Base-by-base conservation (phyloP, 2,329 filamentous ascomycete genomes). In the Arthrobotrys entomopaga region DNA sequence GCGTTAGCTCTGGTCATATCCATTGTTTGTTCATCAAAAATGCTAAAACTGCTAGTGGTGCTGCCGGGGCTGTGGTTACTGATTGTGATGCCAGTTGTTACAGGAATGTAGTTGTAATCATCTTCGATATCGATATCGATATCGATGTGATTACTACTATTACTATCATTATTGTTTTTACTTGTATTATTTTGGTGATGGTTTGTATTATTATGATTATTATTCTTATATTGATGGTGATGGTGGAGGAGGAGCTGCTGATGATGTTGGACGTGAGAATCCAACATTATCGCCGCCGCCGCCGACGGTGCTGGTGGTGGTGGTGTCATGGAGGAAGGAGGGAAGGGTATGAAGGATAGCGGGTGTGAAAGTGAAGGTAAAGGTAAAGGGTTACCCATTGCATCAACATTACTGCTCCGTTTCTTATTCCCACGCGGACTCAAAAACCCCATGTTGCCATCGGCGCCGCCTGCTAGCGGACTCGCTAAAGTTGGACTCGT, bases 101-200 rank as follows among this genome's bases (percentile, higher is more conserved):
- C 42, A 19, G 13, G 42, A 3, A 15, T 19, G 15, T 19, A 15
- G 42, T n/a, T 13, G 10, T 34, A 34, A 29, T 52, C 49, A 52
- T 52, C 20, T 46, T 52, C 49, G 11, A 19, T 38, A 40, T 38
- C 52, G 19, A n/a, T 29, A 38, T 40, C 3, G 59, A 53, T 46
- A 63, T 63, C 50, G 61, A 60, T 70, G 74, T 74, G 26, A 59
- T 67, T 46, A 63, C 52, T 38, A 59, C 75, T 26, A 64, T 75
- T 74, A 75, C 69, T 65, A 74, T 65, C n/a, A 19, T 46, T 15
- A 46, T 46, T 46, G 16, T n/a, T n/a, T 38, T 59, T 50, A 49
- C 42, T 59, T 38, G 57, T 71, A 71, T 76, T 34, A 46, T 54
- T 59, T 34, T 34, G 71, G 58, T 60, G 57, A 20, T 57, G 50